Evolutionary conservation across 2,329 filamentous ascomycete species (phyloP).

Genomic region (Fusarium humuli): DNA sequence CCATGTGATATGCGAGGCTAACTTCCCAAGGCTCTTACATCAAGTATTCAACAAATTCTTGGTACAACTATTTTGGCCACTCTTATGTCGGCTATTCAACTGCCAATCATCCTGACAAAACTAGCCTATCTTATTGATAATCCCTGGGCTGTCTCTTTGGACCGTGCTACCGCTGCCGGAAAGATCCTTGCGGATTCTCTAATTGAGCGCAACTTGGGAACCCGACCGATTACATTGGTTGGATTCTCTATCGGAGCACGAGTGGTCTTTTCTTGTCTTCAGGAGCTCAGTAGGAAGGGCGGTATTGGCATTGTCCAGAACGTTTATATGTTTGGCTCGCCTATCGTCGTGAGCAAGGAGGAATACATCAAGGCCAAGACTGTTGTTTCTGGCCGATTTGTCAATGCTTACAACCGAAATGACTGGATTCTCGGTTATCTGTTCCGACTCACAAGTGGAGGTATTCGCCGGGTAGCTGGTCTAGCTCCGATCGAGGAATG

Average conservation of each 20-base stretch:
- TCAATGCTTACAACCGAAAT: conserved; percentile 93
- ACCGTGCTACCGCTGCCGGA: conserved; percentile 87
- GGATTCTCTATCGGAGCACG: conserved; percentile 94
- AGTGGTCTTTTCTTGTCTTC: conserved; percentile 91
- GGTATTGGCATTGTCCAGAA: conserved; percentile 92
- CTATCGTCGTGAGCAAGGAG: conserved; percentile 89
- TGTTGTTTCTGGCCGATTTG: conserved; percentile 91
- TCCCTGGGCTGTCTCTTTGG: conserved; percentile 96
- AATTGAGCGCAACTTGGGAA: conserved; percentile 90
- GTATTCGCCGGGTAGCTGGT: conserved; percentile 88
- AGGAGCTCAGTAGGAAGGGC: conserved; percentile 85
- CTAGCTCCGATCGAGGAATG: conserved; percentile 80
- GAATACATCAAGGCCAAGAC: conserved; percentile 84
- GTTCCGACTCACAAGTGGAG: conserved; percentile 92
- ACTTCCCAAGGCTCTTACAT: conserved; percentile 79
- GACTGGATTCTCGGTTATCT: conserved; percentile 98
- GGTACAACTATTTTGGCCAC: conserved; percentile 88
- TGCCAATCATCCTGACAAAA: conserved; percentile 94
- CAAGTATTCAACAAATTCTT: conserved; percentile 94
- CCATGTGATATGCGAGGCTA: not conserved
- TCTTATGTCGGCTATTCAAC: conserved; percentile 90
- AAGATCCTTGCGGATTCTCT: conserved; percentile 94
- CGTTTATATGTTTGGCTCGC: conserved; percentile 93
- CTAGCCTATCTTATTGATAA: conserved; percentile 97
- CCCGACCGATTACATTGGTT: conserved; percentile 89